These are phyloP conservation scores for Naganishia sp. DNA, from an alignment of 1,284 basidiomycete species.

Conservation along the genomic window DNA sequence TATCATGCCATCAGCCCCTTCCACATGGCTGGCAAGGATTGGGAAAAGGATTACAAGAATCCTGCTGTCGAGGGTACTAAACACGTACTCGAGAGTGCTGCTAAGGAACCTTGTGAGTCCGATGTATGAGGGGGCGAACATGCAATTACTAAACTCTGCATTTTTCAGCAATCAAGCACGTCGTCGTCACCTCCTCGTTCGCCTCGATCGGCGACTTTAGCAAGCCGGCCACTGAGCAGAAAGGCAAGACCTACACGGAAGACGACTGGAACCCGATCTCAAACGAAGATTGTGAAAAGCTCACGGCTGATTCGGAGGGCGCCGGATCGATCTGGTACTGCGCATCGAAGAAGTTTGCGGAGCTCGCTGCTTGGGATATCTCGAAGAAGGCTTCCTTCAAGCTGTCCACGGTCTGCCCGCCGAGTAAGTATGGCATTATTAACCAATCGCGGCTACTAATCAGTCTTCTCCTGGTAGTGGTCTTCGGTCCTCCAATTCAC, in stretches of 20 bases:
- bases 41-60: conserved; percentile 49
- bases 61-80: conserved; percentile 57
- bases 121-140: neutral
- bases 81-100: conserved; percentile 51
- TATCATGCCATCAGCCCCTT: conserved; percentile 37
- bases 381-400: conserved; percentile 35
- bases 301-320: conserved; percentile 33
- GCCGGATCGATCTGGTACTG: conserved; percentile 38
- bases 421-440: conserved; percentile 25
- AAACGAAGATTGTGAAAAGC: conserved; percentile 37
- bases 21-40: conserved; percentile 37
- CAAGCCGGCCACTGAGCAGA: conserved; percentile 34
- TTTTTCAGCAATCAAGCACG: conserved; percentile 49
- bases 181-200: conserved; percentile 56
- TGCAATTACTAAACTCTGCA: neutral
- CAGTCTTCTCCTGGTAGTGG: conserved; percentile 32
- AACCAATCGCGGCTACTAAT: neutral
- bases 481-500: conserved; percentile 39
- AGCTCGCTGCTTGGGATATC: conserved; percentile 39
- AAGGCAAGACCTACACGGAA: conserved; percentile 40
- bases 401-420: conserved; percentile 38
- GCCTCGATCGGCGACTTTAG: conserved; percentile 42
- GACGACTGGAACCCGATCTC: conserved; percentile 48
- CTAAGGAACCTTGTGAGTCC: conserved; percentile 40
- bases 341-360: conserved; percentile 44